Evolutionary conservation across 768 basidiomycete species (phyloP).

Genomic region (Pleurotus tuoliensis): DNA sequence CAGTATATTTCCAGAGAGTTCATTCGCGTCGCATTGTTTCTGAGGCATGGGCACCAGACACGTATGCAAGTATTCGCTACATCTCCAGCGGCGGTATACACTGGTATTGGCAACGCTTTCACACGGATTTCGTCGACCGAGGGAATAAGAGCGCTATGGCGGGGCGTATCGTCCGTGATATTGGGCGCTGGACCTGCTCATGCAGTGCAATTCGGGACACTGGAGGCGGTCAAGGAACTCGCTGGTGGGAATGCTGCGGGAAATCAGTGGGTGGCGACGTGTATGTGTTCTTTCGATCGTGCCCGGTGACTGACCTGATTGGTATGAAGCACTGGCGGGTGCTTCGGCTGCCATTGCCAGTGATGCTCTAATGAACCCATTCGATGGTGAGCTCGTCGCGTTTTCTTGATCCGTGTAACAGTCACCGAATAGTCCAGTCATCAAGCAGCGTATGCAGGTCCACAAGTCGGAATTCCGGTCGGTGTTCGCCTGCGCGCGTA

Average conservation of each 20-base stretch:
- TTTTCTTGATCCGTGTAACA: constrained; percentile 11
- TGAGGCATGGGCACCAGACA: constrained; percentile 51
- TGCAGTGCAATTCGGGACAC: constrained; percentile 94
- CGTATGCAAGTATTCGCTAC: constrained; percentile 98
- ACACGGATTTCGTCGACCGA: constrained; percentile 92
- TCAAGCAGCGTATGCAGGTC: constrained; percentile 99
- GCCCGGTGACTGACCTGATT: constrained; percentile 2
- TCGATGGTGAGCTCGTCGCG: constrained; percentile 73
- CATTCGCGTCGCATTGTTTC: constrained; percentile 2
- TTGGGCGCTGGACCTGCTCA: constrained; percentile 97
- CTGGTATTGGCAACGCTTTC: constrained; percentile 87
- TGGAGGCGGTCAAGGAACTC: constrained; percentile 92
- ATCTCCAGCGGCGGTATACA: constrained; percentile 82
- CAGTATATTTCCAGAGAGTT: constrained; percentile 19
- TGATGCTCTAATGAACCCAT: constrained; percentile 99
- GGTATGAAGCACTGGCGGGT: constrained; percentile 74
- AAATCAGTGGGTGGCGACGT: constrained; percentile 85
- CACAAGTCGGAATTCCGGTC: constrained; percentile 91
- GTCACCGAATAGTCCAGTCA: constrained; percentile 51
- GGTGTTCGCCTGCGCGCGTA: constrained; percentile 78
- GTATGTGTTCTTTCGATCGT: constrained; percentile 43
- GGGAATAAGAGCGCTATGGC: constrained; percentile 87
- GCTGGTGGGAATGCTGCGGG: constrained; percentile 80
- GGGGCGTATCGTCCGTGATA: constrained; percentile 94
- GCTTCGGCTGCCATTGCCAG: constrained; percentile 92